Conservation (phyloP, 495 filamentous ascomycete genomes). For the Lichenothelia convexa region DNA sequence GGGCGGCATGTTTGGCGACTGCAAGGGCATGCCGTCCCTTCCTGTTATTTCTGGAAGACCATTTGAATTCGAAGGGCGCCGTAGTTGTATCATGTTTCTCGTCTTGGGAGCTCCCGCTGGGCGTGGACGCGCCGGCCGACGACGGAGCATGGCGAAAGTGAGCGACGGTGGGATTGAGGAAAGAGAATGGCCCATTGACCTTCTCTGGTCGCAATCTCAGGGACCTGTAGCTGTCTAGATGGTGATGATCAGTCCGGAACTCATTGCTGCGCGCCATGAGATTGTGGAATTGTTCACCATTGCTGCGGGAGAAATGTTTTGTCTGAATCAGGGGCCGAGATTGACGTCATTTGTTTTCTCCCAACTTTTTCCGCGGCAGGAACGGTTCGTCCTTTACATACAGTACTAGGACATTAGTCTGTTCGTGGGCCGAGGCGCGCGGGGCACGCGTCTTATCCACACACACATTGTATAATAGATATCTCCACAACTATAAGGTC, state of each 20-base stretch:
- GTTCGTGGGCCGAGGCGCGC: too few relatives aligned
- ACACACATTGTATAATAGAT: too few relatives aligned
- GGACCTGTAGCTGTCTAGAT: constrained; percentile 7
- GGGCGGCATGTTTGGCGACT: constrained; percentile 17
- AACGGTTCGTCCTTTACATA: too few relatives aligned
- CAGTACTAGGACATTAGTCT: too few relatives aligned
- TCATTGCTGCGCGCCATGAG: constrained; percentile 9
- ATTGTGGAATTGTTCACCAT: not conserved
- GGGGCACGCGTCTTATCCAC: too few relatives aligned
- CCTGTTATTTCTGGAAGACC: constrained; percentile 51
- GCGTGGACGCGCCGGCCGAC: constrained; percentile 8
- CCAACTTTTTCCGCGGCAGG: too few relatives aligned
- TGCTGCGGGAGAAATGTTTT: too few relatives aligned
- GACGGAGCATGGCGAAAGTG: constrained; percentile 11
- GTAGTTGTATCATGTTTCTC: too few relatives aligned
- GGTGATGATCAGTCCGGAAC: constrained; percentile 14
- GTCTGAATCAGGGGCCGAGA: too few relatives aligned
- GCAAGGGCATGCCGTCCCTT: constrained; percentile 47
- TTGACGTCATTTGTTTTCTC: too few relatives aligned
- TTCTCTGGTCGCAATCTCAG: constrained; percentile 11
- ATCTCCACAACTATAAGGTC: too few relatives aligned
- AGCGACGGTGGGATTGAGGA: constrained; percentile 33
- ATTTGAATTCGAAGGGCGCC: constrained; percentile 23
- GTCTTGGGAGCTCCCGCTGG: not conserved
- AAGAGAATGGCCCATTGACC: constrained; percentile 25